These are phyloP conservation scores for Vaccinium vitisidaea DNA, from an alignment of 148 eudicot species.

Conservation along the genomic window DNA sequence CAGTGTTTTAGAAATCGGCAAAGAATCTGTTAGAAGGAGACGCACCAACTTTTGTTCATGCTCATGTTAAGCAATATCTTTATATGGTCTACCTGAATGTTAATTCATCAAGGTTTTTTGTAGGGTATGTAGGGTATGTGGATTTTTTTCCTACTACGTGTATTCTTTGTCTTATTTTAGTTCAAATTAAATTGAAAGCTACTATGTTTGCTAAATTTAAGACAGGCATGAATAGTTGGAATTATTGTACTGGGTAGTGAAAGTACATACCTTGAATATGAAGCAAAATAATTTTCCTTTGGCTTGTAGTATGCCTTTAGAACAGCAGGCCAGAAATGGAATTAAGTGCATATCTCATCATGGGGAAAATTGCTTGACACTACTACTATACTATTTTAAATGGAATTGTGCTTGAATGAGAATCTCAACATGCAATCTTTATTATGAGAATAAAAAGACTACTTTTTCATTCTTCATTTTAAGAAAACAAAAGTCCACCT, in stretches of 20 bases:
- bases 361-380: background rate
- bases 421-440: background rate
- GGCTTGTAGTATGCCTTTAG: background rate
- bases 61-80: background rate
- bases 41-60: background rate
- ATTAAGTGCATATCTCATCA: background rate
- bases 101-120: background rate
- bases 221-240: background rate
- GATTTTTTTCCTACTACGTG: background rate
- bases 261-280: slow-evolving; percentile 6
- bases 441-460: background rate
- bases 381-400: background rate
- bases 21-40: too few relatives aligned
- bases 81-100: background rate
- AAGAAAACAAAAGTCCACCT: too few relatives aligned
- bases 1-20: too few relatives aligned
- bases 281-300: slow-evolving; percentile 2
- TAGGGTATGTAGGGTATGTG: background rate
- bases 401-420: background rate
- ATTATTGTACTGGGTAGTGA: background rate
- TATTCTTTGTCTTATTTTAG: too few relatives aligned
- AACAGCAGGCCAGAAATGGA: background rate
- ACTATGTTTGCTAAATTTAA: background rate
- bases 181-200: too few relatives aligned
- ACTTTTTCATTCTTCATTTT: background rate